Conservation (phyloP, 495 filamentous ascomycete genomes). For the Amniculicola lignicola region DNA sequence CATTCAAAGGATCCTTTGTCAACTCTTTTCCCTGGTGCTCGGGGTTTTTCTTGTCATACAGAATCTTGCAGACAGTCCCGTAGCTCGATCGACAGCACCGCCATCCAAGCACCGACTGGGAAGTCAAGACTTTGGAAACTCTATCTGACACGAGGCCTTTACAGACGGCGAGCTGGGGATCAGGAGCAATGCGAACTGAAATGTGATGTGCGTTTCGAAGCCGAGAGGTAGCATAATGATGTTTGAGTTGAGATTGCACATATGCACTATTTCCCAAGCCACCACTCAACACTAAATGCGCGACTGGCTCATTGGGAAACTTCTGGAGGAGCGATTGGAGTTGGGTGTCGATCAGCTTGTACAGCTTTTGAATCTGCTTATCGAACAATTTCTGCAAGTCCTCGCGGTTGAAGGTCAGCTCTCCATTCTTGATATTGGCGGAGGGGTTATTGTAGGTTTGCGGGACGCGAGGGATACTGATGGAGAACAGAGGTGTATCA, state of each 20-base stretch:
- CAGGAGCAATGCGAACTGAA: slow-evolving; percentile 38
- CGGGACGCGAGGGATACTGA: slow-evolving; percentile 37
- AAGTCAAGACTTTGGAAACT: slow-evolving; percentile 33
- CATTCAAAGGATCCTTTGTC: slow-evolving; percentile 33
- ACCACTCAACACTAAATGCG: slow-evolving; percentile 59
- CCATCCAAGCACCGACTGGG: slow-evolving; percentile 37
- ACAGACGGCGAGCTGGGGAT: slow-evolving; percentile 45
- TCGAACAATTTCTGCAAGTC: slow-evolving; percentile 57
- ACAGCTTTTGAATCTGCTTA: slow-evolving; percentile 53
- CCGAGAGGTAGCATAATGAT: slow-evolving; percentile 29
- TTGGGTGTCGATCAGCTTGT: slow-evolving; percentile 52
- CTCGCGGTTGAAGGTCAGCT: slow-evolving; percentile 42
- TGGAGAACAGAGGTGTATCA: slow-evolving; percentile 39
- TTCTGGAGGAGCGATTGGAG: slow-evolving; percentile 50
- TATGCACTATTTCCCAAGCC: slow-evolving; percentile 66
- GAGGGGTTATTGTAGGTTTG: slow-evolving; percentile 43
- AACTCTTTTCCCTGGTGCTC: slow-evolving; percentile 27
- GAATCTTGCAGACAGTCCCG: slow-evolving; percentile 37
- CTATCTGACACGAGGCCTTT: slow-evolving; percentile 43
- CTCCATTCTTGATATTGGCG: slow-evolving; percentile 44
- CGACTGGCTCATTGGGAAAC: slow-evolving; percentile 48
- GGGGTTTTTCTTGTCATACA: slow-evolving; percentile 37
- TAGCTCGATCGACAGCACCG: slow-evolving; percentile 39
- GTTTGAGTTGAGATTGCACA: slow-evolving; percentile 42
- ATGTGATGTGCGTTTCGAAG: slow-evolving; percentile 29